Evolutionary conservation across 2,329 filamentous ascomycete genomes (phyloP).

Genomic region (Xylariales sp.): DNA sequence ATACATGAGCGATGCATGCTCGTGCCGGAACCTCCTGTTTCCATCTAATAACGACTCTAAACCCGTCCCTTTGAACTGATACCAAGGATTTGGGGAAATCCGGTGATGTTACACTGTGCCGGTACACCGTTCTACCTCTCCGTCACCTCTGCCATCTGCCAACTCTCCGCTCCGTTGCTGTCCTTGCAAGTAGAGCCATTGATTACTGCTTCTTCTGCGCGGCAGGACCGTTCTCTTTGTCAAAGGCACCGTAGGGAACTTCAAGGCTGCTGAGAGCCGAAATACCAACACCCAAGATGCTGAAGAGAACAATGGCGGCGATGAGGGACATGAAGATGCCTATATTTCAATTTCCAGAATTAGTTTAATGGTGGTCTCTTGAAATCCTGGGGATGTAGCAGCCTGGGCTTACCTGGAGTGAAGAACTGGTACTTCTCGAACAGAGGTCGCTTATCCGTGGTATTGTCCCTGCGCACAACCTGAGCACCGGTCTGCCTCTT

Average conservation of each 20-base stretch:
- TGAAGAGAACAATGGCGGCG: slow-evolving; percentile 64
- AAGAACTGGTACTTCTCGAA: slow-evolving; percentile 97
- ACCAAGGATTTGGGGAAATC: too few species aligned
- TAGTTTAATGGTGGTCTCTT: too few species aligned
- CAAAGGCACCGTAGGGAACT: slow-evolving; percentile 91
- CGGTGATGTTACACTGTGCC: too few species aligned
- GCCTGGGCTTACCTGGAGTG: slow-evolving; percentile 71
- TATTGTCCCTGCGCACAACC: slow-evolving; percentile 32
- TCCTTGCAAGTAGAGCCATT: too few species aligned
- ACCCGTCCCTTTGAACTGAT: too few species aligned
- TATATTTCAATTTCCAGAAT: slow-evolving; percentile 30
- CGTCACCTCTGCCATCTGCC: too few species aligned
- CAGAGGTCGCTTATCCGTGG: slow-evolving; percentile 47
- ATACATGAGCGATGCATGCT: too few species aligned
- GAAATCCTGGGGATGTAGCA: too few species aligned
- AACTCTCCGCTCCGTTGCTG: too few species aligned
- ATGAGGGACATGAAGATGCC: slow-evolving; percentile 87
- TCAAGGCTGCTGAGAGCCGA: slow-evolving; percentile 74
- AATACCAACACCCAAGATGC: slow-evolving; percentile 76
- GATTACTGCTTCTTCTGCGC: slow-evolving; percentile 78
- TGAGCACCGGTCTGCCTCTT: slow-evolving; percentile 55
- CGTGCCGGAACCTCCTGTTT: too few species aligned
- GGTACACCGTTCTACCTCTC: too few species aligned
- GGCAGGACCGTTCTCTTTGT: slow-evolving; percentile 89
- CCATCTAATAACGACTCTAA: too few species aligned